Conservation (phyloP, 1,139 yeast genomes). For the Sugiyamaella sp. region DNA sequence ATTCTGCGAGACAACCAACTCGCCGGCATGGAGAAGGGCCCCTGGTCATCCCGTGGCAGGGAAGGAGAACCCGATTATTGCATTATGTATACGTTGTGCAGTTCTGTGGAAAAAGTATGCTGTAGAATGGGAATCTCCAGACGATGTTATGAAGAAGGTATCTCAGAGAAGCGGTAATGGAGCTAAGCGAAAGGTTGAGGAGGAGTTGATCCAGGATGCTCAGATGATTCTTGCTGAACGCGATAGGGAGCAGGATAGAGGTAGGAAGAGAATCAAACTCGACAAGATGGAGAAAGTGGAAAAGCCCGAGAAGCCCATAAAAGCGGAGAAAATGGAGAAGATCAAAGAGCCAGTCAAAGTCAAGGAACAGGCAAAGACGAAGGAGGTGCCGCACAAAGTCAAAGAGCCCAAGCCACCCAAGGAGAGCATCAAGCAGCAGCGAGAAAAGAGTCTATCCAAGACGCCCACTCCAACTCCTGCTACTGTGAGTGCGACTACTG, state of each 20-base stretch:
- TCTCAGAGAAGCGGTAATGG: conserved; percentile 51
- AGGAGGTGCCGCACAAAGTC: background rate
- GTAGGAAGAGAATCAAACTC: conserved; percentile 28
- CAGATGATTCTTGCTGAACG: conserved; percentile 58
- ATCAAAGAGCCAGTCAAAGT: conserved; percentile 10
- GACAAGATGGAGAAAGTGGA: conserved; percentile 22
- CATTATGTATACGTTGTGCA: conserved; percentile 85
- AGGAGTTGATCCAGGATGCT: conserved; percentile 71
- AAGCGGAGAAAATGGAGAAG: conserved; percentile 16
- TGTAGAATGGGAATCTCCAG: conserved; percentile 83
- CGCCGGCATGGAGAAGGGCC: conserved; percentile 69
- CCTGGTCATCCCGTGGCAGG: conserved; percentile 60
- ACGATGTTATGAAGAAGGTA: conserved; percentile 60
- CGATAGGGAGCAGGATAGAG: conserved; percentile 38
- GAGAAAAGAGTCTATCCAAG: background rate
- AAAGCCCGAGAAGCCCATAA: background rate
- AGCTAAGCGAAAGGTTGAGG: conserved; percentile 66
- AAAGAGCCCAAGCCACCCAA: background rate
- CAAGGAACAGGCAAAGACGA: conserved; percentile 4
- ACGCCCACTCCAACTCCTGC: background rate
- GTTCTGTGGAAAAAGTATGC: conserved; percentile 90
- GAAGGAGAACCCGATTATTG: conserved; percentile 46
- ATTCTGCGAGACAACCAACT: conserved; percentile 59
- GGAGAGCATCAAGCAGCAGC: background rate
- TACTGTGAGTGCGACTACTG: background rate